These are phyloP conservation scores for Rhodomyrtus psidioides DNA, from an alignment of 441 rosid species.

Conservation along the genomic window DNA sequence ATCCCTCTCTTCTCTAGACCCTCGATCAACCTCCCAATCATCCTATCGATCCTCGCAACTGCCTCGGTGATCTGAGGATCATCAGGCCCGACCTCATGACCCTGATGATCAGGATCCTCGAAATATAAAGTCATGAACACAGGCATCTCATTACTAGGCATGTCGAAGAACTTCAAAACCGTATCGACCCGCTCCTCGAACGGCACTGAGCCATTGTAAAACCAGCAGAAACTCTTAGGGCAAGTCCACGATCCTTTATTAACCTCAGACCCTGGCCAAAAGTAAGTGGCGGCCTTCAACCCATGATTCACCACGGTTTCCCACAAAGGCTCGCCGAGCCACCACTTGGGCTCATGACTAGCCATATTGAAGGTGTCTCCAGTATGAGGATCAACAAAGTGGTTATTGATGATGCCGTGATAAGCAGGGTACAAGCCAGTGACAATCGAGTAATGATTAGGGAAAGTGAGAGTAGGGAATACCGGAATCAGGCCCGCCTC, in stretches of 20 bases:
- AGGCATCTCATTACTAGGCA: constrained; percentile 62
- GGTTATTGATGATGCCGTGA: constrained; percentile 75
- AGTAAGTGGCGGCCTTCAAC: constrained; percentile 66
- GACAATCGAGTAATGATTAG: constrained; percentile 89
- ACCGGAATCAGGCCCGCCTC: constrained; percentile 85
- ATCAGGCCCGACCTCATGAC: constrained; percentile 90
- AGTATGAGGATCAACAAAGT: constrained; percentile 49
- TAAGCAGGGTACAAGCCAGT: constrained; percentile 86
- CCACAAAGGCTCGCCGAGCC: constrained; percentile 97
- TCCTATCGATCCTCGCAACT: constrained; percentile 53
- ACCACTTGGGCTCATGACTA: constrained; percentile 88
- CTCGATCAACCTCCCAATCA: constrained; percentile 73
- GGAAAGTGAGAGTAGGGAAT: constrained; percentile 82
- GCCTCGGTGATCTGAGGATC: constrained; percentile 82
- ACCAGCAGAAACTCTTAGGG: constrained; percentile 45
- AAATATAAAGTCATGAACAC: constrained; percentile 77
- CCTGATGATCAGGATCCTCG: constrained; percentile 97
- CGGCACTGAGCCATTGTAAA: constrained; percentile 67
- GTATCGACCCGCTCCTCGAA: constrained; percentile 85
- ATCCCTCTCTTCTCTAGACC: constrained; percentile 79
- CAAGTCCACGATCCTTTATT: constrained; percentile 84
- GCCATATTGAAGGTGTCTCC: constrained; percentile 56
- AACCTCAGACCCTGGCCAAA: constrained; percentile 99
- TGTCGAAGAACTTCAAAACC: constrained; percentile 70
- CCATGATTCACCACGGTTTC: constrained; percentile 85